Conservation (phyloP, 129 eudicot species). For the Mikania micrantha region DNA sequence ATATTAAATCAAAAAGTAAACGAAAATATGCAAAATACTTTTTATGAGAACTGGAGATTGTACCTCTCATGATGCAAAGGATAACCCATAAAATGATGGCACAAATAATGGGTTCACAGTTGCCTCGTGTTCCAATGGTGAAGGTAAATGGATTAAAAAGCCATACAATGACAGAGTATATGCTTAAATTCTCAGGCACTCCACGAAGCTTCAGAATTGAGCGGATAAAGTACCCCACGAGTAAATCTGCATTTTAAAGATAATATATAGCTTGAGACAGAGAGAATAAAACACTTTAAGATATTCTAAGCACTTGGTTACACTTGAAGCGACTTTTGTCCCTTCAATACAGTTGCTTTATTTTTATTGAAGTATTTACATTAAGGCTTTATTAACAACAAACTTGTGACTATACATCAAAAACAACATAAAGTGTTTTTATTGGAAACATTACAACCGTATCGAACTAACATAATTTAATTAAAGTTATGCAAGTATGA, state of each 20-base stretch:
- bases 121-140: slow-evolving; percentile 98
- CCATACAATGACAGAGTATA: slow-evolving; percentile 70
- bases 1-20: neutral
- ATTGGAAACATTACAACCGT: no score
- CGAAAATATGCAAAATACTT: neutral
- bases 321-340: neutral
- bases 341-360: neutral
- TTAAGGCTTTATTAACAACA: neutral
- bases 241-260: slow-evolving; percentile 56
- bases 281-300: neutral
- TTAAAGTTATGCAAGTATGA: no score
- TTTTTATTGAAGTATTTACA: neutral
- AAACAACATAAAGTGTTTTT: no score
- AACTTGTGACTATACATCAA: neutral
- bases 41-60: slow-evolving; percentile 2
- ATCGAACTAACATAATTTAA: no score
- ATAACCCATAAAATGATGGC: slow-evolving; percentile 91
- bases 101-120: slow-evolving; percentile 95
- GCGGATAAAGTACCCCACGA: slow-evolving; percentile 77
- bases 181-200: slow-evolving; percentile 61
- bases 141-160: slow-evolving; percentile 98
- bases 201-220: slow-evolving; percentile 84
- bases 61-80: slow-evolving; percentile 82
- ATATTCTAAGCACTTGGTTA: neutral
- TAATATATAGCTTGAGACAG: neutral